Evolutionary conservation across 2,329 filamentous ascomycete genomes (phyloP).

Genomic region (Paracamarosporium sp.): DNA sequence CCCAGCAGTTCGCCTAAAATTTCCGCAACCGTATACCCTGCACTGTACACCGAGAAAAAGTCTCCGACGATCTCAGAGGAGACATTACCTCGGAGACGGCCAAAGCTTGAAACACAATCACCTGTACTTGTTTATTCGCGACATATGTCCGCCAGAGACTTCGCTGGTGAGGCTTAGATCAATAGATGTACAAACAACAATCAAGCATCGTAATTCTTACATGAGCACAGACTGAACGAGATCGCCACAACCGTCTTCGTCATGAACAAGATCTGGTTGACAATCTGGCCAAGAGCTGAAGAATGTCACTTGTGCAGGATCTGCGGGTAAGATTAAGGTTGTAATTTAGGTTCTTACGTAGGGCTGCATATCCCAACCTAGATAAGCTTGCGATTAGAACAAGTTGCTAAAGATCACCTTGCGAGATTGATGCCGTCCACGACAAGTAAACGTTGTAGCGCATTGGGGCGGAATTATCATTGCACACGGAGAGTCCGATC

Average conservation of each 20-base stretch:
- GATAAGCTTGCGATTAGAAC: neutral
- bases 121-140: neutral
- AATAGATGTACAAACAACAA: neutral
- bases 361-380: neutral
- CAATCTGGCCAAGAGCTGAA: neutral
- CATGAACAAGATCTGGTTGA: neutral
- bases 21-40: neutral
- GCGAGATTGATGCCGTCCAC: neutral
- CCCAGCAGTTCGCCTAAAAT: neutral
- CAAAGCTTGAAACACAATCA: neutral
- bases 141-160: neutral
- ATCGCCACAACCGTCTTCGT: neutral
- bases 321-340: neutral
- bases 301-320: neutral
- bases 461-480: neutral
- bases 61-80: neutral
- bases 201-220: neutral
- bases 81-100: neutral
- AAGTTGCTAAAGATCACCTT: neutral
- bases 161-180: neutral
- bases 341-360: neutral
- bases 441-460: neutral
- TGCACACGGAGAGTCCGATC: neutral
- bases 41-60: neutral
- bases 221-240: neutral